phyloP scores from a whole-genome alignment of 176 grass and related monocot genomes.

The Avena atlantica region DNA sequence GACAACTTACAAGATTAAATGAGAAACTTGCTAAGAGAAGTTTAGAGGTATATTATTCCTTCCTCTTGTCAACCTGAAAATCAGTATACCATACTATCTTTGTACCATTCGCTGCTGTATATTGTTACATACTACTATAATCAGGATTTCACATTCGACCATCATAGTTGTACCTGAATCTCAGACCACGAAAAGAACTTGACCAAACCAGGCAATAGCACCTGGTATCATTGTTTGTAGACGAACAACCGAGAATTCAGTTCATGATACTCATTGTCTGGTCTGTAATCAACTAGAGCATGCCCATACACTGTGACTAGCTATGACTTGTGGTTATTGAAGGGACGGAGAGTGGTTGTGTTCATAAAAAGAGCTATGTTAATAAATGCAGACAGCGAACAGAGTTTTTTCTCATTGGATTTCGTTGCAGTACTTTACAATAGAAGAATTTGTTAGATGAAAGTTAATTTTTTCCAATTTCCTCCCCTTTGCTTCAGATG shows the following conservation, averaged over 20 bases:
- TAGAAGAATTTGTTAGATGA: slow-evolving; percentile 25
- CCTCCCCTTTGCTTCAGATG: slow-evolving; percentile 41
- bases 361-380: slow-evolving; percentile 18
- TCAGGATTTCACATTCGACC: slow-evolving; percentile 12
- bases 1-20: slow-evolving; percentile 43
- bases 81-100: slow-evolving; percentile 17
- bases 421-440: background rate
- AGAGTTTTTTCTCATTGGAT: slow-evolving; percentile 15
- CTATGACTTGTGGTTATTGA: slow-evolving; percentile 22
- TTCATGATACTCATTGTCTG: background rate
- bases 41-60: slow-evolving; percentile 49
- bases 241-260: background rate
- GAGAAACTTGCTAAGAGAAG: slow-evolving; percentile 55
- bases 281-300: background rate
- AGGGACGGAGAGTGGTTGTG: background rate
- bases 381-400: background rate
- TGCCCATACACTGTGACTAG: slow-evolving; percentile 7
- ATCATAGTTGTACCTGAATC: background rate
- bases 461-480: slow-evolving; percentile 12
- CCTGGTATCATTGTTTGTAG: background rate
- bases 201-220: background rate
- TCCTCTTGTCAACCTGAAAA: slow-evolving; percentile 36
- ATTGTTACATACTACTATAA: slow-evolving; percentile 27
- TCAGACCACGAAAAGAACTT: background rate
- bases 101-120: background rate